Base-by-base conservation (phyloP, 2,329 filamentous ascomycete genomes). In the Botrytis paeoniae region DNA sequence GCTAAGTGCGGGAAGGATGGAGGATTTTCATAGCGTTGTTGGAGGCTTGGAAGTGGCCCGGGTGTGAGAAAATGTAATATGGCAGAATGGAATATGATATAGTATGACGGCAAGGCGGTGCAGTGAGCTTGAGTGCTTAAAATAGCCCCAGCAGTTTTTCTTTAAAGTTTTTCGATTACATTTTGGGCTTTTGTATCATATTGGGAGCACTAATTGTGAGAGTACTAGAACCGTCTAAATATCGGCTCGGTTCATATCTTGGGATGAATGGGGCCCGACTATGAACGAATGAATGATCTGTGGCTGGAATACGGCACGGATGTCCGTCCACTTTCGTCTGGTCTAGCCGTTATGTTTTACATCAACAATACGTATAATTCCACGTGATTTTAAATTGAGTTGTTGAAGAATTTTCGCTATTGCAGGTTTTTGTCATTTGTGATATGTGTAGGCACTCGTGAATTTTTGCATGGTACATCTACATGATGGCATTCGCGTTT, bases 311-410 rank as follows among this genome's bases (percentile, higher is more conserved):
- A 32, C 48, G 51, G 48, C n/a, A 37, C 65, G 64, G 51, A 41
- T 57, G 35, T 69, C 51, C 51, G 48, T 57, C 37, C 57, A 25
- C 16, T 29, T 57, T 57, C 48, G n/a, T 32, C 35, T 41, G 25
- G 48, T 12, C 65, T n/a, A 29, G 48, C 37, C 45, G 25, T 29
- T 57, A 32, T 41, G 25, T 41, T 57, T 41, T 69, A 57, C 65
- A 41, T 41, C 29, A 41, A 29, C n/a, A 32, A 39, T 29, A 51
- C 51, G 18, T 2, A 37, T 57, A 32, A 57, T 57, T 57, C 25
- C 64, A 68, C 64, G 64, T 68, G 64, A 68, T 68, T 54, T 63
- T 68, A 25, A 22, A 39, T 39, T 68, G 35, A 54, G 8, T 68
- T n/a, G 45, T 68, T 68, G 45, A 54, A 54, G 64, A 68, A 29